Conservation (phyloP, 441 rosid genomes). For the Biscutella laevigata region DNA sequence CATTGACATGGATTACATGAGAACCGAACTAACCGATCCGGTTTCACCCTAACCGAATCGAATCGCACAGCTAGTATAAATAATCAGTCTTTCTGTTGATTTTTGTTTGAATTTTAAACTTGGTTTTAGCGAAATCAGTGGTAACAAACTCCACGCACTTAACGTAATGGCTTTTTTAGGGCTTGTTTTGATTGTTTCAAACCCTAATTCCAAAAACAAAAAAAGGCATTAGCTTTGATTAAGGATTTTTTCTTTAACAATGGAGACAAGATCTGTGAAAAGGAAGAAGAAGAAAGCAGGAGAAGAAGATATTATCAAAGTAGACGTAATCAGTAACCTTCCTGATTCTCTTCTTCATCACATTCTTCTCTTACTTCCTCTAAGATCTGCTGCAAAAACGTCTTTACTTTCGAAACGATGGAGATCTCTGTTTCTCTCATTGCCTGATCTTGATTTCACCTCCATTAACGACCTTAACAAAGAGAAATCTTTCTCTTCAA, state of each 20-base stretch:
- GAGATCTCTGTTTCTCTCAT: constrained; percentile 60
- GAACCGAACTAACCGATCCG: too few relatives aligned
- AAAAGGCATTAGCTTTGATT: not conserved
- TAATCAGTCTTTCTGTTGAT: too few relatives aligned
- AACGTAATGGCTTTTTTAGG: constrained; percentile 20
- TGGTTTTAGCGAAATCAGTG: not conserved
- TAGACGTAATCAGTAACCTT: constrained; percentile 54
- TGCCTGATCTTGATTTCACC: constrained; percentile 86
- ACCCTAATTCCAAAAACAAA: constrained; percentile 20
- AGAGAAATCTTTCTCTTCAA: constrained; percentile 18
- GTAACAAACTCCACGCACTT: constrained; percentile 39
- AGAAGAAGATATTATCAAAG: constrained; percentile 6
- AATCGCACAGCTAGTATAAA: too few relatives aligned
- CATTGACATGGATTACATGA: too few relatives aligned
- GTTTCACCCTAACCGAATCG: too few relatives aligned
- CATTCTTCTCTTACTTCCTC: constrained; percentile 52
- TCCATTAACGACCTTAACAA: constrained; percentile 19
- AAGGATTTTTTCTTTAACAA: constrained; percentile 7
- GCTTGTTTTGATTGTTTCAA: constrained; percentile 48
- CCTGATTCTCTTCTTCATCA: constrained; percentile 56
- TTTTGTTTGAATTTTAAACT: not conserved
- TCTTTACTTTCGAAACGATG: constrained; percentile 54
- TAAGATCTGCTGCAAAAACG: constrained; percentile 47
- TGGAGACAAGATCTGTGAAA: constrained; percentile 74
- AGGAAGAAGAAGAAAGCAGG: constrained; percentile 33